Evolutionary conservation across 2,329 filamentous ascomycete species (phyloP).

Genomic region (Ophiocordyceps polyrhachis-furcata): DNA sequence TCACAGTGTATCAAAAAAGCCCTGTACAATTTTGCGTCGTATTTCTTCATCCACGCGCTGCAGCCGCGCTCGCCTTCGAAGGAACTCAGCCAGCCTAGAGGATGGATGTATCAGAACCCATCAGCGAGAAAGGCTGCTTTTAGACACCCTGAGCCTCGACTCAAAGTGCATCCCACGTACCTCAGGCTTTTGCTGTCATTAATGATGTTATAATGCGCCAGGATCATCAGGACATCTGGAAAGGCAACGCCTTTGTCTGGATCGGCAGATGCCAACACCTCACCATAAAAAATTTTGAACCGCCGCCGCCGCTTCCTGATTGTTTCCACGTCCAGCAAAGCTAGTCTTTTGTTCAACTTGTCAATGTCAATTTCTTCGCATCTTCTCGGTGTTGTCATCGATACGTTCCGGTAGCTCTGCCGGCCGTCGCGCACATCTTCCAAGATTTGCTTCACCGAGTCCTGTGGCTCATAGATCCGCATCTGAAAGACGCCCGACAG

Average conservation of each 20-base stretch:
- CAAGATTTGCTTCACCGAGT: conserved; percentile 72
- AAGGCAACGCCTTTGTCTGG: conserved; percentile 81
- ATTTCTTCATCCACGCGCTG: conserved; percentile 93
- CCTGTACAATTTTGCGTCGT: conserved; percentile 70
- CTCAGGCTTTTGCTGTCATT: conserved; percentile 89
- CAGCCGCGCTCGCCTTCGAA: conserved; percentile 72
- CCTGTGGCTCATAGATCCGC: conserved; percentile 84
- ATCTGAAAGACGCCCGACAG: conserved; percentile 93
- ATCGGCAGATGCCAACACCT: conserved; percentile 85
- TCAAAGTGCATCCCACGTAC: conserved; percentile 22
- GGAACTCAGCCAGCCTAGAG: conserved; percentile 73
- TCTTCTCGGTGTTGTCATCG: conserved; percentile 31
- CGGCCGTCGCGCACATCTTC: conserved; percentile 55
- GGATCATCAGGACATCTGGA: conserved; percentile 78
- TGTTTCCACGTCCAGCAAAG: conserved; percentile 51
- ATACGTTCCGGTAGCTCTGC: conserved; percentile 32
- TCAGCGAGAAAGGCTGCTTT: not conserved
- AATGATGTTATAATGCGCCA: conserved; percentile 97
- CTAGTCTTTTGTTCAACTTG: conserved; percentile 55
- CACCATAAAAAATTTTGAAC: conserved; percentile 93
- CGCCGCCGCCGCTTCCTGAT: conserved; percentile 59
- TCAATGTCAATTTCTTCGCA: conserved; percentile 49
- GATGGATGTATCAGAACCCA: not conserved
- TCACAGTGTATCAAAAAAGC: conserved; percentile 85
- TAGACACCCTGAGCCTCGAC: not conserved